Evolutionary conservation across 345 rosid species (phyloP).

Genomic region (Eucalyptus tenuipes): DNA sequence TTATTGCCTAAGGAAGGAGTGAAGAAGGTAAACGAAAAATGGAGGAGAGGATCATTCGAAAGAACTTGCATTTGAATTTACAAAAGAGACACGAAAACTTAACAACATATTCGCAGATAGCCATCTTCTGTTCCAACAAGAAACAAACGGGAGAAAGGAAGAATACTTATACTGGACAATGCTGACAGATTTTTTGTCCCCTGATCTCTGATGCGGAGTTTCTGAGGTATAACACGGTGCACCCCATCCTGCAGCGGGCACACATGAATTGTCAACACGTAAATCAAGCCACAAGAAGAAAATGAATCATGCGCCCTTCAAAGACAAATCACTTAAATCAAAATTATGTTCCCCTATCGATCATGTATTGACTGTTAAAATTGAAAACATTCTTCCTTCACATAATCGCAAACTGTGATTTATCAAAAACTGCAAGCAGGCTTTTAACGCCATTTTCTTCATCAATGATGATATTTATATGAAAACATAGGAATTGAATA

Average conservation of each 20-base stretch:
- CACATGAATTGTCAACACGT: background rate
- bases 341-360: background rate
- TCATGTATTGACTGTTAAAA: background rate
- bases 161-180: constrained; percentile 62
- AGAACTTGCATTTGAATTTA: background rate
- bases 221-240: constrained; percentile 53
- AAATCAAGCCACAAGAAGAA: background rate
- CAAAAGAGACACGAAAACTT: background rate
- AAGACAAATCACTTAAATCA: background rate
- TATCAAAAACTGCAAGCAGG: background rate
- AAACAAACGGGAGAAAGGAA: constrained; percentile 69
- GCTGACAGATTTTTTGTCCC: constrained; percentile 54
- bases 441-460: background rate
- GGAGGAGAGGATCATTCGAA: background rate
- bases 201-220: constrained; percentile 37
- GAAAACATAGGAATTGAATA: background rate
- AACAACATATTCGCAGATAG: constrained; percentile 66
- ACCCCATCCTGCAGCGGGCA: constrained; percentile 43
- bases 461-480: background rate
- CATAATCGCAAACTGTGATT: background rate
- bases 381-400: background rate
- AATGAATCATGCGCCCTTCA: background rate
- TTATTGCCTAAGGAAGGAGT: background rate
- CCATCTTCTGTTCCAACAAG: constrained; percentile 88
- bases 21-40: background rate